These are phyloP conservation scores for Xylaria sp. DNA, from an alignment of 2,329 filamentous ascomycete genomes.

Conservation along the genomic window DNA sequence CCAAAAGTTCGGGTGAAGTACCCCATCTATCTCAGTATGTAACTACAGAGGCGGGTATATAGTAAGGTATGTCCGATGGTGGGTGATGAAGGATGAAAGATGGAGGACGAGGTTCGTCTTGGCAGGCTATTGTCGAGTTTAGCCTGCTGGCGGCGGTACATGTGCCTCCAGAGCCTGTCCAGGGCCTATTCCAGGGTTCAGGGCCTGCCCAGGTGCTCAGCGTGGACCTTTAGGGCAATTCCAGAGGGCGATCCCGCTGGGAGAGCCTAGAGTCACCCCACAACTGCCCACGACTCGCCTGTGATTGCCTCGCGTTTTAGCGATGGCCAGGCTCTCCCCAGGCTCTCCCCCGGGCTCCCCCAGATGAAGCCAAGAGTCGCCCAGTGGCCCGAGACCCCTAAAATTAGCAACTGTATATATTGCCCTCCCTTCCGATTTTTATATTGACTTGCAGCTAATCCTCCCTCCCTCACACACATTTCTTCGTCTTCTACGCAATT, in stretches of 20 bases:
- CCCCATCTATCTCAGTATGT: no score
- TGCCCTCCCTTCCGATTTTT: conserved; percentile 18
- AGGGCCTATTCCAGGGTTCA: no score
- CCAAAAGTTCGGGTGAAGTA: conserved; percentile 14
- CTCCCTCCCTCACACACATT: background rate
- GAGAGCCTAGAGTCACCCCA: background rate
- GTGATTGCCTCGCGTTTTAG: background rate
- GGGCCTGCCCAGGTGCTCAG: no score
- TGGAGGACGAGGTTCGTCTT: conserved; percentile 22
- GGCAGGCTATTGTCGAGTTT: conserved; percentile 31
- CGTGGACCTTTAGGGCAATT: conserved; percentile 20
- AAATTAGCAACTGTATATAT: conserved; percentile 30
- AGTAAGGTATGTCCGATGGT: no score
- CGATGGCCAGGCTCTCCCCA: conserved; percentile 11
- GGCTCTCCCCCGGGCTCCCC: no score
- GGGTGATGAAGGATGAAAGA: no score
- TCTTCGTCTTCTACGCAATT: background rate
- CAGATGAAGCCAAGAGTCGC: conserved; percentile 17
- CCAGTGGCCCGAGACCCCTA: conserved; percentile 19
- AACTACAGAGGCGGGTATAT: no score
- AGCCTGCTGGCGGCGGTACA: conserved; percentile 35
- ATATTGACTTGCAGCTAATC: conserved; percentile 19
- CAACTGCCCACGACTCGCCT: background rate
- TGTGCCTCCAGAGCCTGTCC: conserved; percentile 27
- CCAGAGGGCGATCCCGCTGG: conserved; percentile 21